phyloP scores from a whole-genome alignment of 352 stramenopile species.

The Phytopythium kandeliae region DNA sequence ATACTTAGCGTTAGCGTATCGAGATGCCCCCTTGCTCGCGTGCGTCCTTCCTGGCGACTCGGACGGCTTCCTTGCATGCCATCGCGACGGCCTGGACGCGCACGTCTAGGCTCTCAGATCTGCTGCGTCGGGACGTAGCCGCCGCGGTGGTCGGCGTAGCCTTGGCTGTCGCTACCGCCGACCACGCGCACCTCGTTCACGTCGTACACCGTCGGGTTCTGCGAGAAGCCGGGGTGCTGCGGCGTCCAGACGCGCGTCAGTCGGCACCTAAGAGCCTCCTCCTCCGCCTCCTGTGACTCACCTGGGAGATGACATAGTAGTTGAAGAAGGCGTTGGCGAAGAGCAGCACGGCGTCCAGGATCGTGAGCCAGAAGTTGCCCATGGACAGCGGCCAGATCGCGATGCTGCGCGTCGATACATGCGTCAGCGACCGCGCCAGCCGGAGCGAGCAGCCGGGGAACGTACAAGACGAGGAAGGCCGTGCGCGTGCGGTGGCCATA shows the following conservation, averaged over 20 bases:
- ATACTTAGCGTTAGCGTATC: no score
- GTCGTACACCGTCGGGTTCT: constrained; percentile 26
- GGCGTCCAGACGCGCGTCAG: neutral
- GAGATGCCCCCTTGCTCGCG: no score
- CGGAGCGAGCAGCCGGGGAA: no score
- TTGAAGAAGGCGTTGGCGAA: constrained; percentile 90
- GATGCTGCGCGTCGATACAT: constrained; percentile 33
- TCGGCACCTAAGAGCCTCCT: no score
- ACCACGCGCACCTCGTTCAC: constrained; percentile 13
- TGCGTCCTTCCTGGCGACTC: no score
- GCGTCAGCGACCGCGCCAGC: no score
- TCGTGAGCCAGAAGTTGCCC: constrained; percentile 88
- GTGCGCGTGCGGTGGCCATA: constrained; percentile 87
- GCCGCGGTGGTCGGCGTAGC: neutral
- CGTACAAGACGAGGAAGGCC: constrained; percentile 34
- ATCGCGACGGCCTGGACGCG: no score
- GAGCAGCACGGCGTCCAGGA: constrained; percentile 80
- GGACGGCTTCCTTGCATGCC: no score
- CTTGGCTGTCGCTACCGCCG: neutral
- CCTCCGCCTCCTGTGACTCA: neutral
- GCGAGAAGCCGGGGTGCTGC: constrained; percentile 48
- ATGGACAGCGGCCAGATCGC: constrained; percentile 88
- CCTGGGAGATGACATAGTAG: constrained; percentile 86
- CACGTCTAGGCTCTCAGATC: no score
- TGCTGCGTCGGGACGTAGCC: constrained; percentile 13